Evolutionary conservation across 2,329 filamentous ascomycete genomes (phyloP).

Genomic region (Dryadomyces quercivorus): DNA sequence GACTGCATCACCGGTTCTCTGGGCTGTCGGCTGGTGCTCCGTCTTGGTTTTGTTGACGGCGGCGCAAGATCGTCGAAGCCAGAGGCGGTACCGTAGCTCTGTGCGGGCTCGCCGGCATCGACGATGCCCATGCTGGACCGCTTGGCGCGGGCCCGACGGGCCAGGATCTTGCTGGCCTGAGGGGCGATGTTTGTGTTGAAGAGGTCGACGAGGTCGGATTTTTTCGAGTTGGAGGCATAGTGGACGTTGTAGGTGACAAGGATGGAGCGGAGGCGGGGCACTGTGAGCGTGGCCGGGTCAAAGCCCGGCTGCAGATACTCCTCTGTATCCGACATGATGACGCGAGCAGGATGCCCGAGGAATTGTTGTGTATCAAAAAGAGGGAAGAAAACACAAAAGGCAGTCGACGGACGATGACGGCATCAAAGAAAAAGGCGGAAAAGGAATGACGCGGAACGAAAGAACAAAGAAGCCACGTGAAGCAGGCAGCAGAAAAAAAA

Average conservation of each 20-base stretch:
- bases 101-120: conserved; percentile 43
- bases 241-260: conserved; percentile 77
- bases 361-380: neutral
- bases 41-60: too few species aligned
- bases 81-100: conserved; percentile 39
- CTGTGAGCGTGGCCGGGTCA: conserved; percentile 70
- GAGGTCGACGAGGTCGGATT: conserved; percentile 72
- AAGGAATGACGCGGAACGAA: neutral
- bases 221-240: conserved; percentile 86
- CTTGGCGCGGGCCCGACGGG: conserved; percentile 64
- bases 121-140: conserved; percentile 79
- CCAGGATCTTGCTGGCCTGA: conserved; percentile 64
- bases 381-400: neutral
- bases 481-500: neutral
- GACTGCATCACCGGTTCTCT: conserved; percentile 31
- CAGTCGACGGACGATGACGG: neutral
- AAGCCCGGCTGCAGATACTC: conserved; percentile 83
- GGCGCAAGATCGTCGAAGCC: conserved; percentile 25
- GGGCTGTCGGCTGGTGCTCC: neutral
- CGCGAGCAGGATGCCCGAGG: conserved; percentile 4
- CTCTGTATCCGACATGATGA: conserved; percentile 51
- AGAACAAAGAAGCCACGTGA: neutral
- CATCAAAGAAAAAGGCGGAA: neutral
- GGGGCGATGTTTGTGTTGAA: conserved; percentile 71
- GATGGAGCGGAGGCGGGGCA: conserved; percentile 81